These are phyloP conservation scores for Annulohypoxylon stygium DNA, from an alignment of 495 filamentous ascomycete genomes.

Conservation along the genomic window DNA sequence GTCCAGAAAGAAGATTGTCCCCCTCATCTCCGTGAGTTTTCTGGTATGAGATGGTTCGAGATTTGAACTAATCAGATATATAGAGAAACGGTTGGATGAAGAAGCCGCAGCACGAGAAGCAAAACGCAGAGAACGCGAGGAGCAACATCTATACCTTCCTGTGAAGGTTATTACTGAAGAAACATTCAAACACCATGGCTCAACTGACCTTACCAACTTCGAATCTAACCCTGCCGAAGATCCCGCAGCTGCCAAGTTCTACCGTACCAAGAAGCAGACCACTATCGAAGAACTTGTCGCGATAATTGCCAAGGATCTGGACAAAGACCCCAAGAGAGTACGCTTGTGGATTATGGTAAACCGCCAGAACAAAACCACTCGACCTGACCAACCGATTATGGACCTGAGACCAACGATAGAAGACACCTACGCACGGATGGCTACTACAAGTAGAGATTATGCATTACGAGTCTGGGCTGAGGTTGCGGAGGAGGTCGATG, in stretches of 20 bases:
- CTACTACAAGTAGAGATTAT: conserved; percentile 71
- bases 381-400: conserved; percentile 86
- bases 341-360: conserved; percentile 98
- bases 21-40: conserved; percentile 77
- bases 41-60: background rate
- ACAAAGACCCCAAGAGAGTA: conserved; percentile 71
- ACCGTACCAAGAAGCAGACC: conserved; percentile 77
- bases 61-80: conserved; percentile 50
- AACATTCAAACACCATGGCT: conserved; percentile 82
- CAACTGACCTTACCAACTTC: conserved; percentile 84
- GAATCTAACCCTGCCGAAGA: conserved; percentile 67
- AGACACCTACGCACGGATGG: conserved; percentile 74
- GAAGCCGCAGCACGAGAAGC: conserved; percentile 81
- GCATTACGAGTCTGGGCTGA: conserved; percentile 91
- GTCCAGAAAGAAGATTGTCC: conserved; percentile 83
- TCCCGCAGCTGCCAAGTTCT: conserved; percentile 71
- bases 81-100: conserved; percentile 79
- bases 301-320: conserved; percentile 76
- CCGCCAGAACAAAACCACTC: conserved; percentile 94
- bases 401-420: conserved; percentile 85
- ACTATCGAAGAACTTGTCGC: conserved; percentile 80
- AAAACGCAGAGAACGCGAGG: conserved; percentile 86
- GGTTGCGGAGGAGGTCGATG: conserved; percentile 71
- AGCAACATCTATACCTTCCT: conserved; percentile 90
- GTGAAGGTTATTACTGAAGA: conserved; percentile 83